Percentiles rank a stretch among this genome's conserved stretches.
Evolutionary conservation across 306 rosid species (phyloP).

Genomic region (Macrotyloma uniflorum): DNA sequence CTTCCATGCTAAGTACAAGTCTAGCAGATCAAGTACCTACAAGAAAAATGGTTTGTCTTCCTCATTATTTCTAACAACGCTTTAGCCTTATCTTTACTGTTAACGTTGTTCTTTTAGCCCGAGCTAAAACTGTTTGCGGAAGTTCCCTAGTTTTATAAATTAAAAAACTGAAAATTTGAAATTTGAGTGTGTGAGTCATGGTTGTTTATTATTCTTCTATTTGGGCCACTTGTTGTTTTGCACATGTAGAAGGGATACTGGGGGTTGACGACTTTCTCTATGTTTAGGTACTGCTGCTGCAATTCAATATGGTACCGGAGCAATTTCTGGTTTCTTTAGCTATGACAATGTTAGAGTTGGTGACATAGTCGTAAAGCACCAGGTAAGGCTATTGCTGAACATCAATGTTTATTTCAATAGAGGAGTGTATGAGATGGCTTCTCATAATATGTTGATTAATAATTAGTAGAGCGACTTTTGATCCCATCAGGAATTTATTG

Average conservation of each 20-base stretch:
- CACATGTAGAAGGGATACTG: background rate
- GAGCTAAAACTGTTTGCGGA: slow-evolving; percentile 16
- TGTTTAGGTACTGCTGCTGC: slow-evolving; percentile 79
- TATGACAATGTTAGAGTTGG: slow-evolving; percentile 74
- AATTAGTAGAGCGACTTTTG: background rate
- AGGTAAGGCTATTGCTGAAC: slow-evolving; percentile 60
- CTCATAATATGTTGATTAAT: slow-evolving; percentile 15
- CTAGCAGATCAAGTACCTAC: slow-evolving; percentile 66
- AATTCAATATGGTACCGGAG: slow-evolving; percentile 84
- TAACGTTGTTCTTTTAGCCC: background rate
- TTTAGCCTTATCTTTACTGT: no score
- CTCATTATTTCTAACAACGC: background rate
- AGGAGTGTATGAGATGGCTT: background rate
- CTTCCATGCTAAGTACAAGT: slow-evolving; percentile 77
- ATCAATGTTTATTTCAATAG: background rate
- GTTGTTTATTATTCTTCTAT: slow-evolving; percentile 15
- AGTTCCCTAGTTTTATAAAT: background rate
- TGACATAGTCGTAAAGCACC: slow-evolving; percentile 65
- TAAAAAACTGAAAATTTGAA: background rate
- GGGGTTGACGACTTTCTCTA: no score
- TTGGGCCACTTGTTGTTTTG: slow-evolving; percentile 10
- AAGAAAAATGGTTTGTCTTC: slow-evolving; percentile 67
- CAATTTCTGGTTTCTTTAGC: slow-evolving; percentile 90
- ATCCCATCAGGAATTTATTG: slow-evolving; percentile 74
- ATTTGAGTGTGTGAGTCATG: background rate